Evolutionary conservation across 768 basidiomycete genomes (phyloP).

Genomic region (Polyporus arcularius): DNA sequence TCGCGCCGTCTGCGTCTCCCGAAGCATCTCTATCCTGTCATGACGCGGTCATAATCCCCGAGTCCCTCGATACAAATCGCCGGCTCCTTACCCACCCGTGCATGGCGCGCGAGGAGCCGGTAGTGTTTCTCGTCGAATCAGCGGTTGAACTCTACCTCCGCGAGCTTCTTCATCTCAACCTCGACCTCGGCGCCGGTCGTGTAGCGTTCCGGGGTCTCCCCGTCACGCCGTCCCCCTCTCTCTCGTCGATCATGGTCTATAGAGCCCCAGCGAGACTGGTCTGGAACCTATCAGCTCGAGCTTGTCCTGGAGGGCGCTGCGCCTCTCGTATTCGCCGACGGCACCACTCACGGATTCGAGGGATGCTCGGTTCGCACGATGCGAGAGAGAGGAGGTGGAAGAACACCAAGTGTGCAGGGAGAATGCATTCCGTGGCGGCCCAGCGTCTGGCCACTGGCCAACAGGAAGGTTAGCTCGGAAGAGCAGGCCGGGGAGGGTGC

Average conservation of each 20-base stretch:
- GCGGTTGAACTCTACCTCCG: slow-evolving; percentile 29
- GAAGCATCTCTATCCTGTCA: no score
- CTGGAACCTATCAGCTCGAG: slow-evolving; percentile 30
- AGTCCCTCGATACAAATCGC: slow-evolving; percentile 38
- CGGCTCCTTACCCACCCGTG: slow-evolving; percentile 47
- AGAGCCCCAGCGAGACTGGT: slow-evolving; percentile 11
- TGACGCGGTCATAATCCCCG: background rate
- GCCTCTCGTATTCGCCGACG: background rate
- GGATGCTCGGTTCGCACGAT: slow-evolving; percentile 35
- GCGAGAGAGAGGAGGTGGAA: slow-evolving; percentile 36
- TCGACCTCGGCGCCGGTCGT: slow-evolving; percentile 25
- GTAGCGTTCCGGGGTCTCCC: slow-evolving; percentile 20
- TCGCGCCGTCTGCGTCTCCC: slow-evolving; percentile 17
- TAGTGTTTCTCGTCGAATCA: slow-evolving; percentile 32
- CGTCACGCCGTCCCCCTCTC: background rate
- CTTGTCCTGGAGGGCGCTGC: slow-evolving; percentile 25
- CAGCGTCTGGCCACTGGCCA: slow-evolving; percentile 26
- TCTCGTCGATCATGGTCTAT: slow-evolving; percentile 11
- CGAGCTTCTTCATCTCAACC: slow-evolving; percentile 16
- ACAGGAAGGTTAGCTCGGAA: slow-evolving; percentile 20
- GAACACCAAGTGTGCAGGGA: slow-evolving; percentile 34
- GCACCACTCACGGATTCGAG: slow-evolving; percentile 22
- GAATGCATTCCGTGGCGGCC: slow-evolving; percentile 30
- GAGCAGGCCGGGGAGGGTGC: slow-evolving; percentile 30
- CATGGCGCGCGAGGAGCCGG: slow-evolving; percentile 37